Evolutionary conservation across 179 eudicot genomes (phyloP), one percentile per base, ranked within the genome.

Genomic region (Drosera spatulata): DNA sequence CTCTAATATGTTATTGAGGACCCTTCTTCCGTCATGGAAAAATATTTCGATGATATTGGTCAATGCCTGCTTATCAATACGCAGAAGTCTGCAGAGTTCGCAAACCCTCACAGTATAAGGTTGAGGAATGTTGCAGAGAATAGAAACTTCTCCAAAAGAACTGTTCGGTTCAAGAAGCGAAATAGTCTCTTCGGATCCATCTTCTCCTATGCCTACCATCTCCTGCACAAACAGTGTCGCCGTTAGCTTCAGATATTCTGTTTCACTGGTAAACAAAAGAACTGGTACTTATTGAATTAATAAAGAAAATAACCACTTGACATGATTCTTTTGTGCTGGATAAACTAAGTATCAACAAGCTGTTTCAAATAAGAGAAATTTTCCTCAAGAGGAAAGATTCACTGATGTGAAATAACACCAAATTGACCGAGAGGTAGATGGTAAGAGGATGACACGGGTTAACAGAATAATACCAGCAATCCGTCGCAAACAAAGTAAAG

Each of bases 21-120:
- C 78, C 70, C 60, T 84, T 53, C 87, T 72, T 15, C 96, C 95
- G 61, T 88, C 95, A 66, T 78, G 79, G 71, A 93, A 88, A 73
- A 71, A 93, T 61, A 88, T 82, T 55, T 93, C 95, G 47, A 93
- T 79, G 33, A 93, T 82, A 74, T 82, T 81, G 53, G 87, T 69
- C 45, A 93, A 78, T 14, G 96, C 71, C 69, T 93, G 95, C 69
- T 84, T 93, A 75, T 93, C 99, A 55, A 93, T 73, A 33, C 96
- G 87, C 59, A 93, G 73, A 73, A 93, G 83, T 56, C 90, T 76
- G 66, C 96, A 88, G 6, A 93, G 74, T 56, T 62, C 58, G 10
- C 58, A 53, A 62, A 62, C 65, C 22, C 15, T 57, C 10, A 62
- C 65, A 39, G 58, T 53, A 40, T 62, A 62, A 41, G 58, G 87